A percentile compares a stretch with the other conserved stretches of the same genome.
These are phyloP conservation scores for Simmondsia chinensis DNA, from an alignment of 148 eudicot species.

Conservation along the genomic window DNA sequence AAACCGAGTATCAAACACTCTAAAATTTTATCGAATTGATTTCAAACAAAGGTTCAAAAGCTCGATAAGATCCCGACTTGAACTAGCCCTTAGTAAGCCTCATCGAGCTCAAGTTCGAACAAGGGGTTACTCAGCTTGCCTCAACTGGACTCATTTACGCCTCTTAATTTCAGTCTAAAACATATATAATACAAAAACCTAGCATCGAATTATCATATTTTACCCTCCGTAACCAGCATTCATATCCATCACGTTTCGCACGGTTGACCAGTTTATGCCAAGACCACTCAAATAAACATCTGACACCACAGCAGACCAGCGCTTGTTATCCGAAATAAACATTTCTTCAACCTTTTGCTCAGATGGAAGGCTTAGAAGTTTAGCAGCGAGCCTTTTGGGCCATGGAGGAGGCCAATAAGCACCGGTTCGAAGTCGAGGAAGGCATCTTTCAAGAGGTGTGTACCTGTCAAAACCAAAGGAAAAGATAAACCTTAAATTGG, in stretches of 20 bases:
- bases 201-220: constrained; percentile 4
- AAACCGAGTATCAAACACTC: no score
- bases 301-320: constrained; percentile 65
- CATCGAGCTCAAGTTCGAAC: no score
- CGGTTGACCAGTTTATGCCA: constrained; percentile 58
- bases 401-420: constrained; percentile 69
- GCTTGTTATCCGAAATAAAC: constrained; percentile 50
- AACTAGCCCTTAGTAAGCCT: no score
- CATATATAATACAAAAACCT: background rate
- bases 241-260: constrained; percentile 97
- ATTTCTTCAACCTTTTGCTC: constrained; percentile 36
- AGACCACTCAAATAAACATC: constrained; percentile 57
- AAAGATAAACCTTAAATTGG: background rate
- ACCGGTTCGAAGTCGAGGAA: constrained; percentile 42
- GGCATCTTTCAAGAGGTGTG: constrained; percentile 62
- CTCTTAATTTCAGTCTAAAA: no score
- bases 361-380: constrained; percentile 47
- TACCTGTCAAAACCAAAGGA: constrained; percentile 46
- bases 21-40: no score
- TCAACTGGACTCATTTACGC: no score
- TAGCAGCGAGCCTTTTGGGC: constrained; percentile 71
- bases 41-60: no score
- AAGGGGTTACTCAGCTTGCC: no score
- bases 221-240: constrained; percentile 96
- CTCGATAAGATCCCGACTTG: no score